Evolutionary conservation across 2,329 filamentous ascomycete genomes (phyloP).

Genomic region (Cadophora sp.): DNA sequence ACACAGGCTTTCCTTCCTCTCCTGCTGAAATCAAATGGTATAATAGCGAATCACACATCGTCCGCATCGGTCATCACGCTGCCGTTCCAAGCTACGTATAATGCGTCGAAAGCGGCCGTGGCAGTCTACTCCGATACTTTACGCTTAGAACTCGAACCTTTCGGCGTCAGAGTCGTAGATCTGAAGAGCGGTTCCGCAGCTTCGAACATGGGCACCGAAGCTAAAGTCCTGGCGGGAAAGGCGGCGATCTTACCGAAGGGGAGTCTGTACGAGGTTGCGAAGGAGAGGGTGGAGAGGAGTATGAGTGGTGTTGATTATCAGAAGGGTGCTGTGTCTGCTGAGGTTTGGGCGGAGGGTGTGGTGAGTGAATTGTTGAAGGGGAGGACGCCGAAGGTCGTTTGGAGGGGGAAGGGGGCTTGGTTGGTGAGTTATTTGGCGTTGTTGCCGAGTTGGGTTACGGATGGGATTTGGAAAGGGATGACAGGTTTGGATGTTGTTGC

Average conservation of each 20-base stretch:
- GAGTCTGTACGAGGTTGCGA: slow-evolving; percentile 26
- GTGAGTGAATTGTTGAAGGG: slow-evolving; percentile 28
- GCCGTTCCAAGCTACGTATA: slow-evolving; percentile 32
- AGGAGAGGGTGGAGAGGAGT: slow-evolving; percentile 20
- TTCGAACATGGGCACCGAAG: slow-evolving; percentile 10
- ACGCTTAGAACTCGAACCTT: slow-evolving; percentile 33
- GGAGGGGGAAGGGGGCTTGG: slow-evolving; percentile 24
- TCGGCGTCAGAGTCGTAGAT: slow-evolving; percentile 35
- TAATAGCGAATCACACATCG: slow-evolving; percentile 54
- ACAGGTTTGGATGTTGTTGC: slow-evolving; percentile 28
- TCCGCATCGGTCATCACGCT: slow-evolving; percentile 33
- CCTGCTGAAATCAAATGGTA: slow-evolving; percentile 45
- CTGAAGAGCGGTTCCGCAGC: slow-evolving; percentile 31
- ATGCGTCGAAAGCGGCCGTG: slow-evolving; percentile 34
- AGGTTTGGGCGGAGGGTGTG: slow-evolving; percentile 29
- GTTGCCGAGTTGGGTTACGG: slow-evolving; percentile 28
- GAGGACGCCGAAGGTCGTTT: slow-evolving; percentile 26
- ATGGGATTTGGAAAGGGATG: slow-evolving; percentile 34
- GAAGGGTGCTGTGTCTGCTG: slow-evolving; percentile 22
- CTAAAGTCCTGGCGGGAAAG: neutral
- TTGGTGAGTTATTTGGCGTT: slow-evolving; percentile 19
- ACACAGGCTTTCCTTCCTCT: slow-evolving; percentile 45
- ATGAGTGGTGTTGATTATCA: slow-evolving; percentile 22
- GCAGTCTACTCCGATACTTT: slow-evolving; percentile 32
- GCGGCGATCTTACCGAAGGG: slow-evolving; percentile 21